These are phyloP conservation scores for Prasinococcaceae sp. DNA, from an alignment of 139 green algal genomes.

Conservation along the genomic window DNA sequence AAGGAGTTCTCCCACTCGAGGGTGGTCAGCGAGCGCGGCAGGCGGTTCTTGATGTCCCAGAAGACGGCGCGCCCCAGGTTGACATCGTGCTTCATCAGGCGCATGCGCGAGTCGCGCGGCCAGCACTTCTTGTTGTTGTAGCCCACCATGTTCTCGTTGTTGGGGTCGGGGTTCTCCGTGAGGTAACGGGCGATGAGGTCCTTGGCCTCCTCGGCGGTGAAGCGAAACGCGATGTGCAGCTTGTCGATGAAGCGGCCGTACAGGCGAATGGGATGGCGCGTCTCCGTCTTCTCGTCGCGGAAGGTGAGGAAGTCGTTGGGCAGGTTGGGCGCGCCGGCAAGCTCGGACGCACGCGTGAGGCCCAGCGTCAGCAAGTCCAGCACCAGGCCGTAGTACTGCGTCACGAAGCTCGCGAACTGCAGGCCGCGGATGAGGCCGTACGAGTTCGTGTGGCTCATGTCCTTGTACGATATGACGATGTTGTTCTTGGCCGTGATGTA, in stretches of 20 bases:
- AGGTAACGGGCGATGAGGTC: slow-evolving; percentile 64
- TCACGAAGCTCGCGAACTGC: slow-evolving; percentile 93
- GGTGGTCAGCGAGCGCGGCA: slow-evolving; percentile 81
- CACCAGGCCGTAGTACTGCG: slow-evolving; percentile 91
- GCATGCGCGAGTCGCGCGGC: slow-evolving; percentile 95
- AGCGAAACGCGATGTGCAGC: slow-evolving; percentile 72
- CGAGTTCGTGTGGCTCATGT: slow-evolving; percentile 97
- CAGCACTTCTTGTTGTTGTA: slow-evolving; percentile 99
- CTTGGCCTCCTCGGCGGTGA: slow-evolving; percentile 79
- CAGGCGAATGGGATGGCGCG: slow-evolving; percentile 87
- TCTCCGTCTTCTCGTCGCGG: slow-evolving; percentile 69
- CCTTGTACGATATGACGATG: slow-evolving; percentile 42
- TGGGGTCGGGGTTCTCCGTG: slow-evolving; percentile 97
- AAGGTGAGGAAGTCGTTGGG: slow-evolving; percentile 97
- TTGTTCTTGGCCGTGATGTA: slow-evolving; percentile 88
- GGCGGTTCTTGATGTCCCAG: slow-evolving; percentile 45
- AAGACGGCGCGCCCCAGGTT: slow-evolving; percentile 86
- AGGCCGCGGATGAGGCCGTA: slow-evolving; percentile 96
- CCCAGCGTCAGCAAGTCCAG: slow-evolving; percentile 94
- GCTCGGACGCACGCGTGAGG: slow-evolving; percentile 83
- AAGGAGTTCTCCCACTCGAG: slow-evolving; percentile 97
- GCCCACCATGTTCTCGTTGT: slow-evolving; percentile 99
- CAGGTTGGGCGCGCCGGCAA: slow-evolving; percentile 76
- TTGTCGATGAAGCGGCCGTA: slow-evolving; percentile 89
- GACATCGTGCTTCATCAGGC: slow-evolving; percentile 99